phyloP scores from a whole-genome alignment of 371 early-diverging fungal species.

The Actinomortierella ambigua region DNA sequence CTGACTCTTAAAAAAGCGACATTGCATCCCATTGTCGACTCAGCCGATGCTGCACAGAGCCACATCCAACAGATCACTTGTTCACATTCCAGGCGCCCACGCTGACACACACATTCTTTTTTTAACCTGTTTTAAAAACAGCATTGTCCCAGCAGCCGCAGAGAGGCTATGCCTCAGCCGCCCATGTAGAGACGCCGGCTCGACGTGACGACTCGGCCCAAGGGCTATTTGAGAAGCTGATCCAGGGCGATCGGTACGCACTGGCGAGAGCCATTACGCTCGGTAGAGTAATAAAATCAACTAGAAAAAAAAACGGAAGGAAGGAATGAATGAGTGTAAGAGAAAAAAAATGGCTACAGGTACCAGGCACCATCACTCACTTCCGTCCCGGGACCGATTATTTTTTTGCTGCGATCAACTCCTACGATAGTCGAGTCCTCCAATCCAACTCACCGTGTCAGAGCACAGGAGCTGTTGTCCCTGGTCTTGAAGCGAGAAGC shows the following conservation, averaged over 20 bases:
- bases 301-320: not conserved
- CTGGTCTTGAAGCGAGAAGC: conserved; percentile 44
- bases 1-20: too few species aligned
- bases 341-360: not conserved
- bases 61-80: too few species aligned
- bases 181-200: not conserved
- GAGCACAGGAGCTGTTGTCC: conserved; percentile 61
- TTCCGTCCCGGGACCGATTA: not conserved
- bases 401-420: not conserved
- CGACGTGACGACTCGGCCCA: conserved; percentile 38
- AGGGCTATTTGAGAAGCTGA: conserved; percentile 37
- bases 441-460: conserved; percentile 54
- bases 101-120: too few species aligned
- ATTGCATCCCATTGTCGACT: too few species aligned
- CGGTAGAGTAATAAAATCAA: conserved; percentile 40
- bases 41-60: too few species aligned
- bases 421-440: conserved; percentile 62
- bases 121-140: too few species aligned
- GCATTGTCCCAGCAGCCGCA: too few species aligned
- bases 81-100: too few species aligned
- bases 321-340: not conserved
- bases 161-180: not conserved
- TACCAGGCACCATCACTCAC: not conserved
- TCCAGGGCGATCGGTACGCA: conserved; percentile 48
- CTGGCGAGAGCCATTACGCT: conserved; percentile 69